Percentiles rank a stretch among this genome's conserved stretches.
These are phyloP conservation scores for Cymbidium sinense DNA, from an alignment of 106 monocot genomes.

Conservation along the genomic window DNA sequence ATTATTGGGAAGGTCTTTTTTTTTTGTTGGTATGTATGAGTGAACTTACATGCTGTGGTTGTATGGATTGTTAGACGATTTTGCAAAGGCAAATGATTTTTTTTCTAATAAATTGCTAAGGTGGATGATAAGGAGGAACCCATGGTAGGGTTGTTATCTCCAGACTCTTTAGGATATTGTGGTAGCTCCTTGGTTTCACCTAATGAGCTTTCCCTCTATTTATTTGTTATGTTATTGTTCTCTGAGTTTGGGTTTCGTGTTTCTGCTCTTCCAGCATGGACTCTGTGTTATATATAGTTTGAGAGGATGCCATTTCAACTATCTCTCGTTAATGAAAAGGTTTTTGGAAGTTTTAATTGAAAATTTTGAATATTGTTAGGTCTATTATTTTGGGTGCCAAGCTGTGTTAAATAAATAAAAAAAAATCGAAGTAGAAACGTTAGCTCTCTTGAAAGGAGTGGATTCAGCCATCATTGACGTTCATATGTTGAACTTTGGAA, in stretches of 20 bases:
- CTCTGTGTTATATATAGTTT: neutral
- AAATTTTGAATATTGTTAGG: neutral
- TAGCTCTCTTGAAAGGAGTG: neutral
- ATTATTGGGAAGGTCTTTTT: neutral
- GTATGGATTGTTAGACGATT: neutral
- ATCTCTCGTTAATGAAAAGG: neutral
- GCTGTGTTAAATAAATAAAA: neutral
- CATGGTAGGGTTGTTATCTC: neutral
- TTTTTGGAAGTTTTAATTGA: neutral
- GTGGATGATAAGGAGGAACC: neutral
- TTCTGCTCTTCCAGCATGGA: neutral
- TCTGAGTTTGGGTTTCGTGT: neutral
- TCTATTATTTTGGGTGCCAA: neutral
- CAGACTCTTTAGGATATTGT: neutral
- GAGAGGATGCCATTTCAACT: neutral
- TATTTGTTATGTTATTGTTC: neutral
- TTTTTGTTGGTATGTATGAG: neutral
- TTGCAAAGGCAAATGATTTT: neutral
- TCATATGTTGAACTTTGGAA: neutral
- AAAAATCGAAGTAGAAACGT: neutral
- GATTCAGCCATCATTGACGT: neutral
- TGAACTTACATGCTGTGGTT: neutral
- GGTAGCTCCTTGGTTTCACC: too few species aligned
- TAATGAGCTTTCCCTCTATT: neutral
- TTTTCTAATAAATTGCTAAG: neutral